These are phyloP conservation scores for Hypoxylon sp. DNA, from an alignment of 2,329 filamentous ascomycete species.

Conservation along the genomic window DNA sequence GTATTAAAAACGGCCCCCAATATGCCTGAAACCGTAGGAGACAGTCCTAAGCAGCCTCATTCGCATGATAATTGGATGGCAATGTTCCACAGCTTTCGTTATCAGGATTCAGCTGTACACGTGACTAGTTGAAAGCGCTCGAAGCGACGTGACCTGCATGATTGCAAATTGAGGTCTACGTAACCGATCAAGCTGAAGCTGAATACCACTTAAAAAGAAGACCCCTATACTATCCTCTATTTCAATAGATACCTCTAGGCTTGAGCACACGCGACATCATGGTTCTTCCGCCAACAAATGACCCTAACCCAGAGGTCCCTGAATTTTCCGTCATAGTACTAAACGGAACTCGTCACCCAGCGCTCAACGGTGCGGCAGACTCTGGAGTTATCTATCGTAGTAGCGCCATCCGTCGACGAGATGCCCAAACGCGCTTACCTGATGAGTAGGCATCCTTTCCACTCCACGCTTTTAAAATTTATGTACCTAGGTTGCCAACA, in stretches of 20 bases:
- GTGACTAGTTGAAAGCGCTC: no score
- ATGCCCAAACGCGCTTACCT: neutral
- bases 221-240: no score
- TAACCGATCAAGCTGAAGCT: no score
- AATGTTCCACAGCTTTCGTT: no score
- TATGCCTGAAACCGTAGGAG: no score
- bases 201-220: no score
- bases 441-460: neutral
- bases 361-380: slow-evolving; percentile 3
- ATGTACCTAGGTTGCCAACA: no score
- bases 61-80: neutral
- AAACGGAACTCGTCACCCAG: slow-evolving; percentile 19
- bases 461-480: neutral
- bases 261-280: neutral
- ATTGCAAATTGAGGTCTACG: no score
- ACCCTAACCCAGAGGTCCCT: slow-evolving; percentile 21
- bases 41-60: neutral
- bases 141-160: no score
- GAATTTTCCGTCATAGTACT: slow-evolving; percentile 15
- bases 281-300: neutral
- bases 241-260: no score
- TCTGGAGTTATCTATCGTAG: slow-evolving; percentile 22
- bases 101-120: no score
- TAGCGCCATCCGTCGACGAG: neutral
- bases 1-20: no score